Evolutionary conservation across 495 filamentous ascomycete species (phyloP).

Genomic region (Annulohypoxylon moriforme): DNA sequence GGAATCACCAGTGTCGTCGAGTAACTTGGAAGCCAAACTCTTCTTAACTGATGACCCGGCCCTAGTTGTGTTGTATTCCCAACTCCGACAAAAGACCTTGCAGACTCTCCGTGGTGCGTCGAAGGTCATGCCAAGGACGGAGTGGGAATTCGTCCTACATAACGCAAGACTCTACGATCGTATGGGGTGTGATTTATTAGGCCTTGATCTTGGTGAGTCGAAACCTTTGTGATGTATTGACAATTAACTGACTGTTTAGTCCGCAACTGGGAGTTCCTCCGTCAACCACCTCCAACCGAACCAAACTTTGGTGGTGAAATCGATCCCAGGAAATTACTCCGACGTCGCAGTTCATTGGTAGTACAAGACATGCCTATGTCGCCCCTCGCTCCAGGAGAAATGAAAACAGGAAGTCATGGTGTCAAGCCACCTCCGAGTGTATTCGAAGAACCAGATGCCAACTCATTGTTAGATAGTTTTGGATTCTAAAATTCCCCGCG

Average conservation of each 20-base stretch:
- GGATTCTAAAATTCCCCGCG: conserved; percentile 63
- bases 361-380: conserved; percentile 77
- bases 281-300: conserved; percentile 52
- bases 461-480: conserved; percentile 82
- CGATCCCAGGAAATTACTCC: conserved; percentile 75
- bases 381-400: conserved; percentile 52
- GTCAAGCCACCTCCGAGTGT: conserved; percentile 73
- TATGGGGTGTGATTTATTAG: conserved; percentile 96
- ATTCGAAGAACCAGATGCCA: conserved; percentile 92
- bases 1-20: conserved; percentile 66
- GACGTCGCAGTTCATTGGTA: conserved; percentile 79
- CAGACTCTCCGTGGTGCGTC: conserved; percentile 87
- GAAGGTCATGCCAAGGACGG: conserved; percentile 79
- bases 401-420: conserved; percentile 60
- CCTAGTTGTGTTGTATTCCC: conserved; percentile 84
- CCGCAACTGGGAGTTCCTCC: conserved; percentile 88
- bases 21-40: conserved; percentile 71
- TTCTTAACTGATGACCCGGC: conserved; percentile 93
- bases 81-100: conserved; percentile 84
- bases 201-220: conserved; percentile 74
- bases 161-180: conserved; percentile 89
- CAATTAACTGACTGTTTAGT: conserved; percentile 51
- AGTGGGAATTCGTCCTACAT: conserved; percentile 91
- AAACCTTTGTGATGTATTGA: not conserved
- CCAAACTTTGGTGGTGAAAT: conserved; percentile 55